Evolutionary conservation across 2,329 filamentous ascomycete species (phyloP).

Genomic region (Paracorniculantispora psalliotae): DNA sequence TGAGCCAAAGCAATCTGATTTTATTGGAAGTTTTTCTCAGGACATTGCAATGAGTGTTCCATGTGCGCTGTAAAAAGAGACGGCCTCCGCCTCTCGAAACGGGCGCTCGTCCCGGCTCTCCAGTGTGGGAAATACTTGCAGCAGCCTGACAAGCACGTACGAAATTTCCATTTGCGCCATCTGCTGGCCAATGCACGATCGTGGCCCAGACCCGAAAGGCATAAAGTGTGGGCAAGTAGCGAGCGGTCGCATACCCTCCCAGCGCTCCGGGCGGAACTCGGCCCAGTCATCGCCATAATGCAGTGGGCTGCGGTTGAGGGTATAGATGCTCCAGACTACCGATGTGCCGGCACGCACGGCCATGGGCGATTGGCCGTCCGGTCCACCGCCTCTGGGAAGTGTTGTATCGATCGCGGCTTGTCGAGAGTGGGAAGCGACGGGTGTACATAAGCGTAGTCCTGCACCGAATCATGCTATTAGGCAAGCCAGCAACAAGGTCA

Average conservation of each 20-base stretch:
- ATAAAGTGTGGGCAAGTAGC: not conserved
- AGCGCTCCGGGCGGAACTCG: slow-evolving; percentile 8
- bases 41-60: slow-evolving; percentile 7
- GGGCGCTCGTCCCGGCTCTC: not conserved
- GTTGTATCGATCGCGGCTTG: slow-evolving; percentile 36
- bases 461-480: not conserved
- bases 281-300: slow-evolving; percentile 12
- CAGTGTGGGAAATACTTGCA: not conserved
- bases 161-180: slow-evolving; percentile 11
- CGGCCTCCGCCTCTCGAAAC: slow-evolving; percentile 9
- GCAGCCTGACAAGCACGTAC: slow-evolving; percentile 7
- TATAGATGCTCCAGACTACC: slow-evolving; percentile 22
- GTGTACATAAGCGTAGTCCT: slow-evolving; percentile 10
- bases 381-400: slow-evolving; percentile 48
- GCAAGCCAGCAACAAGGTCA: not conserved
- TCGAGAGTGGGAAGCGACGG: slow-evolving; percentile 33
- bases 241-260: not conserved
- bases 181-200: slow-evolving; percentile 11
- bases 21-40: too few relatives aligned
- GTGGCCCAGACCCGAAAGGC: slow-evolving; percentile 12
- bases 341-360: slow-evolving; percentile 43
- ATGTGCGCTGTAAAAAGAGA: slow-evolving; percentile 7
- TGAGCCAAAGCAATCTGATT: too few relatives aligned
- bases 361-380: slow-evolving; percentile 42
- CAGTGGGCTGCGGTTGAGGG: slow-evolving; percentile 8